Evolutionary conservation across 805 yeast genomes (phyloP).

Genomic region (Pachysolen tannophilus): DNA sequence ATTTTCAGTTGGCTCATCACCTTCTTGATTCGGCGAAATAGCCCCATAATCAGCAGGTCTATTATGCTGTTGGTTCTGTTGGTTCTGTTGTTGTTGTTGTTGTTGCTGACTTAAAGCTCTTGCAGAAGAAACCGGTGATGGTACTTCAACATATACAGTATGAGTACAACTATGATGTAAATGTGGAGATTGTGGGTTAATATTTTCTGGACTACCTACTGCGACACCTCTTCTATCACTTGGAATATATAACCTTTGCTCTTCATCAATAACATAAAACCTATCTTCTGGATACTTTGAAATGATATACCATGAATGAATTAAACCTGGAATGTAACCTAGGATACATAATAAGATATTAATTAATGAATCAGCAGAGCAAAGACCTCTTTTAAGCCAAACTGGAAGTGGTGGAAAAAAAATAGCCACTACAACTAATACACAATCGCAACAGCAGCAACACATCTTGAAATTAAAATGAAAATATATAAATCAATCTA

Average conservation of each 20-base stretch:
- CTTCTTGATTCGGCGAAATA: no score
- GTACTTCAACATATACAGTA: no score
- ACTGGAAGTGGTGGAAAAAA: conserved; percentile 79
- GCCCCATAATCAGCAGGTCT: neutral
- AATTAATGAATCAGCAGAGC: conserved; percentile 61
- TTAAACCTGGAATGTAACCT: conserved; percentile 63
- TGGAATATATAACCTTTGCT: conserved; percentile 8
- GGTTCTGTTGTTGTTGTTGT: no score
- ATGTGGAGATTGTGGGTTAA: no score
- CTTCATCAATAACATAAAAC: conserved; percentile 9
- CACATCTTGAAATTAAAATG: no score
- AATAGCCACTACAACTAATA: conserved; percentile 61
- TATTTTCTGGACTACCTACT: no score
- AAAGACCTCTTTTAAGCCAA: conserved; percentile 60
- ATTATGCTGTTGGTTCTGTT: conserved; percentile 1
- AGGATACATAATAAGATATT: conserved; percentile 54
- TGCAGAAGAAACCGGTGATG: no score
- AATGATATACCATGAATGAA: conserved; percentile 64
- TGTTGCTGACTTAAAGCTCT: no score
- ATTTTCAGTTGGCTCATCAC: conserved; percentile 19
- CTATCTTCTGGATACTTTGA: conserved; percentile 36
- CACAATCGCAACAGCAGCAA: conserved; percentile 44
- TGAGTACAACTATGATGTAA: no score
- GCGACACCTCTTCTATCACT: no score
- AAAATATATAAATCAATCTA: no score